phyloP scores from a whole-genome alignment of 2,329 filamentous ascomycete genomes.

The Fusarium mundagurra region DNA sequence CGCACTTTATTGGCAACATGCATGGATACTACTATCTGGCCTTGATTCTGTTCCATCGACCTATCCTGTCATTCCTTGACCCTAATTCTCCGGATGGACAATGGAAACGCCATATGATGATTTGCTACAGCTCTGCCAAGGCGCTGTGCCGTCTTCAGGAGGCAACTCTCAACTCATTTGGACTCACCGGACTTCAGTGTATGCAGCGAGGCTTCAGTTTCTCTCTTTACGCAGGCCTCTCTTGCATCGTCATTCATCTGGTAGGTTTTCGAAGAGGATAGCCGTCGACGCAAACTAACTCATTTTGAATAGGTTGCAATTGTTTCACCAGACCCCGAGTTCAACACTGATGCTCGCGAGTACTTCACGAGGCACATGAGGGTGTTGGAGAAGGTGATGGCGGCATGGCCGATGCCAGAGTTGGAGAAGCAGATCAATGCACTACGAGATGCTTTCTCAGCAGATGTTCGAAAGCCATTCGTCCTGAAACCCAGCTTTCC shows the following conservation, averaged over 20 bases:
- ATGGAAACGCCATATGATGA: conserved; percentile 89
- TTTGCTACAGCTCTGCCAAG: conserved; percentile 87
- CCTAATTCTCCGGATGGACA: conserved; percentile 74
- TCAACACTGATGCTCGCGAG: conserved; percentile 84
- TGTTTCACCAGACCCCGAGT: conserved; percentile 89
- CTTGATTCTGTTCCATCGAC: conserved; percentile 86
- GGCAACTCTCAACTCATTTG: conserved; percentile 78
- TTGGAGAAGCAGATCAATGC: conserved; percentile 91
- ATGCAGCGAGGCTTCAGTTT: conserved; percentile 97
- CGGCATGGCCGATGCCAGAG: conserved; percentile 87
- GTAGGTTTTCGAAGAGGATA: conserved; percentile 61
- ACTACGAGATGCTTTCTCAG: conserved; percentile 89
- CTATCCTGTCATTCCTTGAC: conserved; percentile 83
- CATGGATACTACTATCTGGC: conserved; percentile 89
- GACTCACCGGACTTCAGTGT: conserved; percentile 82
- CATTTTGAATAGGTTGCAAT: conserved; percentile 75
- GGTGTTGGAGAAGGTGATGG: conserved; percentile 85
- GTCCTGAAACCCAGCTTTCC: conserved; percentile 89
- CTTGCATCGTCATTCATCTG: conserved; percentile 91
- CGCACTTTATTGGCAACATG: conserved; percentile 88
- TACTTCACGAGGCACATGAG: conserved; percentile 96
- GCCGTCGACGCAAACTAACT: not conserved
- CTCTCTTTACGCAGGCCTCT: conserved; percentile 90
- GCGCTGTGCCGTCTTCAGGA: conserved; percentile 88
- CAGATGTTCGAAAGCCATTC: conserved; percentile 84